Evolutionary conservation across 2,329 filamentous ascomycete genomes (phyloP), one percentile per base, ranked within the genome.

Genomic region (Phialophora macrospora): DNA sequence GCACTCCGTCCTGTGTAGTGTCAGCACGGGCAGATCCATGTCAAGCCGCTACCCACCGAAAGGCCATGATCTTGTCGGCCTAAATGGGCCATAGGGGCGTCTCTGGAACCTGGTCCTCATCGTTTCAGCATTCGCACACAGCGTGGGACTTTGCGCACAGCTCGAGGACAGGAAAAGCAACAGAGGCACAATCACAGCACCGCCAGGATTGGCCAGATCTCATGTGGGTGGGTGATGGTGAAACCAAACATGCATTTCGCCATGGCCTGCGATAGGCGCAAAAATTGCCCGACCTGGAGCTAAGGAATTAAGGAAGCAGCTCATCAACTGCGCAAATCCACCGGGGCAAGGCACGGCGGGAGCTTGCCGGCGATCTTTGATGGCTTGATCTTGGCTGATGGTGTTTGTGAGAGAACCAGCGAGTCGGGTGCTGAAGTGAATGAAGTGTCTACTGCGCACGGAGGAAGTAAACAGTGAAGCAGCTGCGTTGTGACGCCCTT

Each of bases 241-340:
- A 67, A 67, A 67, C 65, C 14, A 60, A 26, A 22, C 55, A 11
- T 64, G 65, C 65, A 64, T 60, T 59, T 51, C 20, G 11, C 62
- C 60, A 48, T 59, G 61, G 55, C 28, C 48, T 28, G 55, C 54
- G 62, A 67, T 67, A 67, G 61, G 65, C 54, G 56, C 34, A 44
- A 24, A 44, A 67, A 61, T 24, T 57, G 56, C 62, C 58, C 51
- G 59, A 46, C 34, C 14, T 17, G 20, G 49, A 20, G 51, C 59
- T 62, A 62, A 62, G 28, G 28, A 60, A 54, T 52, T 55, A 55
- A 55, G 28, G 52, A 20, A 55, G 28, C 22, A 60, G 58, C 58
- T 34, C 46, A 51, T 60, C 58, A 52, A 17, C 24, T n/a, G n/a
- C 28, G 28, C 22, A 12, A 60, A 52, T 30, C 44, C 57, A 51